Conservation (phyloP, 2,329 filamentous ascomycete species). For the Sporothrix protearum region DNA sequence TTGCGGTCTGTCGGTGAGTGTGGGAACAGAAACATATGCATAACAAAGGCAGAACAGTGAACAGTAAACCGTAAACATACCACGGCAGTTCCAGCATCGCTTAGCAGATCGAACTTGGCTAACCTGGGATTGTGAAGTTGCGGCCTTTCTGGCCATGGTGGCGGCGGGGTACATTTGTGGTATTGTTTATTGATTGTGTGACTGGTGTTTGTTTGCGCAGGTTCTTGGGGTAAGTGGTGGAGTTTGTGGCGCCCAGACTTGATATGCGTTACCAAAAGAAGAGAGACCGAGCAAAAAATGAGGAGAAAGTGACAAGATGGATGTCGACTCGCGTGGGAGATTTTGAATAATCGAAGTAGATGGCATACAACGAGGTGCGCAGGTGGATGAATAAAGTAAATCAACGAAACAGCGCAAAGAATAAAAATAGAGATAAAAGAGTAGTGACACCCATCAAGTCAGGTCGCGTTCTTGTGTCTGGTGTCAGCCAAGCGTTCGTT, state of each 20-base stretch:
- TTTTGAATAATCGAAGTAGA: not conserved
- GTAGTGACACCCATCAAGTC: not conserved
- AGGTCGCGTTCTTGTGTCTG: not conserved
- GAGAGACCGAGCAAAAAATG: not conserved
- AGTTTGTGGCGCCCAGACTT: not conserved
- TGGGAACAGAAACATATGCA: not conserved
- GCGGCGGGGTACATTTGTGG: not conserved
- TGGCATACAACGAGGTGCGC: not conserved
- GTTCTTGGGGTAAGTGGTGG: not conserved
- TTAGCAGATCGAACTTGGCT: not conserved
- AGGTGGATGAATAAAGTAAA: not conserved
- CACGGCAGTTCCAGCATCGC: constrained; percentile 25
- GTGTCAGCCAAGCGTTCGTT: not conserved
- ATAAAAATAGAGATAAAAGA: not conserved
- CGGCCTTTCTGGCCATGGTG: not conserved
- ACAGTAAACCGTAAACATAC: no score
- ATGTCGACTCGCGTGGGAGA: not conserved
- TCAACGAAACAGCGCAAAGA: no score
- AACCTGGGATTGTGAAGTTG: not conserved
- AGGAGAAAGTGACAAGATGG: not conserved
- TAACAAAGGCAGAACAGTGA: no score
- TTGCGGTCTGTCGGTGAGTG: constrained; percentile 21
- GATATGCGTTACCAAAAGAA: not conserved
- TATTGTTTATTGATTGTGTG: not conserved
- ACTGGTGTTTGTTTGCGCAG: not conserved